phyloP scores from a whole-genome alignment of 495 filamentous ascomycete genomes.

The Daldinia grandis region DNA sequence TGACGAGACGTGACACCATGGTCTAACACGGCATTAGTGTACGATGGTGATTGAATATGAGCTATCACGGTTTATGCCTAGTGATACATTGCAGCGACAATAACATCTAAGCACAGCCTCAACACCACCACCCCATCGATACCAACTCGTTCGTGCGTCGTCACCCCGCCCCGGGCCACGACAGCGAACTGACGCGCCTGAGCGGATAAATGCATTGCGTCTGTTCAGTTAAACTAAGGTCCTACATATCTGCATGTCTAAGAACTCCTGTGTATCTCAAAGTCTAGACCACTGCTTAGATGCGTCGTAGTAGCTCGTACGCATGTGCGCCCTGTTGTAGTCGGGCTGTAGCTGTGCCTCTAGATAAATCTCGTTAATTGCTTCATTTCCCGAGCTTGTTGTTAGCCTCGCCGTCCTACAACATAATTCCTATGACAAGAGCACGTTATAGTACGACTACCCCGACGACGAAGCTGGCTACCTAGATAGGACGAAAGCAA shows the following conservation, averaged over 20 bases:
- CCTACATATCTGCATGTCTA: not conserved
- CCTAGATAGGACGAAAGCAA: not conserved
- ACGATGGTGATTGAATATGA: conserved; percentile 10
- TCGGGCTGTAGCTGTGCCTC: conserved; percentile 8
- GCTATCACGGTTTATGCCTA: not conserved
- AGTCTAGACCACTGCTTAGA: conserved; percentile 1
- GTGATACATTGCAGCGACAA: conserved; percentile 16
- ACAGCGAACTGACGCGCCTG: conserved; percentile 31
- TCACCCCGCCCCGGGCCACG: conserved; percentile 27
- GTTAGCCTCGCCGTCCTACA: conserved; percentile 3
- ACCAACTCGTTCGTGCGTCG: conserved; percentile 8
- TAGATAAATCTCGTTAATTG: conserved; percentile 16
- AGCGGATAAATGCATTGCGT: conserved; percentile 29
- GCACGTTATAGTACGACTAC: not conserved
- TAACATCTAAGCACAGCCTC: conserved; percentile 26
- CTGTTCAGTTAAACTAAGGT: conserved; percentile 8
- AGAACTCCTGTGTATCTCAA: conserved; percentile 8
- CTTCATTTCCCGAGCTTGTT: conserved; percentile 13
- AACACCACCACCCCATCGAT: conserved; percentile 21
- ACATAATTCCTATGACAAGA: not conserved
- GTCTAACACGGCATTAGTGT: not conserved
- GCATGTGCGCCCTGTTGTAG: conserved; percentile 13
- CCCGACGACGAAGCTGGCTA: not conserved
- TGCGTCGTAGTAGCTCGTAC: not conserved
- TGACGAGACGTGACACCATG: conserved; percentile 8